Base-by-base conservation (phyloP, 2,329 filamentous ascomycete genomes). In the Emericellopsis atlantica region DNA sequence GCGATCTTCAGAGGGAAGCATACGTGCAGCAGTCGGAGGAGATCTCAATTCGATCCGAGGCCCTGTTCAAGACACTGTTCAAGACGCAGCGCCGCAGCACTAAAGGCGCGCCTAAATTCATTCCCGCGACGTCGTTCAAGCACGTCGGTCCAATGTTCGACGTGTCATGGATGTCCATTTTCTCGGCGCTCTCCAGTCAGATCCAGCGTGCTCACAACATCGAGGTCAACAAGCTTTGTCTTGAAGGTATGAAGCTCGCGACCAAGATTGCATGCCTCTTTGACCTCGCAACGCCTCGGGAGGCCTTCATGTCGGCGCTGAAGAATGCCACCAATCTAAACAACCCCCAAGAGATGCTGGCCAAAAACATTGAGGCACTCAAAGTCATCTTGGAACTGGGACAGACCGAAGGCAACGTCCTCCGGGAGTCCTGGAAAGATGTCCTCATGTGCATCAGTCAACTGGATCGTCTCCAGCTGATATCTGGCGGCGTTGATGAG, bases 131-230 rank as follows among this genome's bases (percentile, higher is more conserved):
- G 2, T 96, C 89, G 0, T 89, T 87, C 57, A 90, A 87, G 51
- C 92, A 98, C 58, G 84, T 95, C 39, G 92, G 92, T 0, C 88
- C 92, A 1, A 98, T 98, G 92, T 96, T 98, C 55, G 89, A 95
- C 52, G 88, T 95, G 21, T 93, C 88, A 0, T 98, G 92, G 92
- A 98, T 96, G 90, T 95, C 90, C 9, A 93, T 95, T 60, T 83
- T 98, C 54, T 96, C 90, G 5, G 89, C 89, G 0, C 72, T 98
- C 22, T 95, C 90, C 2, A 89, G 85, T 39, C 85, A 93, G 50
- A 89, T 92, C 57, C 92, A 96, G 51, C 89, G 95, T 55, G 84
- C 86, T 0, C 85, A 94, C 50, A 95, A 95, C 53, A 69, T 95
- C 5, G 88, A 95, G 49, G 85, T 92, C 14, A 89, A 95, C 58